Base-by-base conservation (phyloP, 768 basidiomycete species). In the Tricholoma matsutake region DNA sequence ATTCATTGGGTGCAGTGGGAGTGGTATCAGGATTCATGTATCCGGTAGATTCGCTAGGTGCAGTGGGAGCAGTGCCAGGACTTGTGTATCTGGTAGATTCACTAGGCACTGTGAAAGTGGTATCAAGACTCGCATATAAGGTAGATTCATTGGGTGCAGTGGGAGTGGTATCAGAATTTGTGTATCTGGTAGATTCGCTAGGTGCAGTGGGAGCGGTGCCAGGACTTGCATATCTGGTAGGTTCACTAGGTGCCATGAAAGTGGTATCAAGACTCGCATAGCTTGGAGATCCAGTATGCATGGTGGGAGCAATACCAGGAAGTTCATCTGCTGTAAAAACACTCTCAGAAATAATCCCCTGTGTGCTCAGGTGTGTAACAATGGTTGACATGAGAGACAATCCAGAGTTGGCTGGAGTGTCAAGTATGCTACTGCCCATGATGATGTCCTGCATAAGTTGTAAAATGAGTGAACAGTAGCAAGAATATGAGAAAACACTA, bases 331-430 rank as follows among this genome's bases (percentile, higher is more conserved):
- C 49, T 51, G 49, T 51, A 31, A 31, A 28, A 51, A 14, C 49
- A 51, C 49, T 20, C 49, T 51, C 49, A n/a, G 49, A n/a, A 29
- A 31, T 51, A n/a, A 51, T 51, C 49, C 49, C 49, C 49, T 28
- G 28, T 4, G 10, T 47, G 25, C 22, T 47, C 45, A 47, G 45
- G 45, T 25, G 22, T 29, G 14, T 31, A 31, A 51, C 45, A 47
- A n/a, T n/a, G n/a, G 45, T 47, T 47, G 45, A 25, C 14, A 13
- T 13, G 28, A n/a, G 5, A 6, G 49, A 51, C 28, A 16, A 31
- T 51, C 49, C 49, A 31, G 49, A 51, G 49, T 51, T 51, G 49
- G 49, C 49, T 51, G 49, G 28, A 51, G 14, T 51, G 45, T 47
- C 22, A 10, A 47, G 45, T 25, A 47, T 47, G 45, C 22, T 47